Conservation (phyloP, 306 rosid species). For the Crotalaria pallida region DNA sequence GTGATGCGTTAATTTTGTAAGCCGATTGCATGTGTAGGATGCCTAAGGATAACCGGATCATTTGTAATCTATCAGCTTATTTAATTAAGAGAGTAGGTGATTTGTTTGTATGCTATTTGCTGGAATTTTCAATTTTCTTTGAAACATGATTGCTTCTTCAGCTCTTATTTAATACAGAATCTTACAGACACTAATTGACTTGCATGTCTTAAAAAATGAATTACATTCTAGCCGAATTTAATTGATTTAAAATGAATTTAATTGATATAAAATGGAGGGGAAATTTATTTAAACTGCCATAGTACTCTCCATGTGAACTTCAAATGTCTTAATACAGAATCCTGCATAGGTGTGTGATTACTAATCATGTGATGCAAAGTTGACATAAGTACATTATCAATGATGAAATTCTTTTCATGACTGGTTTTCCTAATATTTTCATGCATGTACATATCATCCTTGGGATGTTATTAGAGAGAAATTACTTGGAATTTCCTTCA, state of each 20-base stretch:
- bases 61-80: neutral
- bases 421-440: neutral
- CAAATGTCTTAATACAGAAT: neutral
- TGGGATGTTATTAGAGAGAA: conserved; percentile 1
- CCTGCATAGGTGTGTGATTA: neutral
- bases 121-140: neutral
- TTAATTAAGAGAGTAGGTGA: neutral
- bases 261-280: conserved; percentile 11
- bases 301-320: neutral
- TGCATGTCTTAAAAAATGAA: neutral
- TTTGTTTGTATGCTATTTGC: conserved; percentile 2
- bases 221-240: neutral
- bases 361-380: neutral
- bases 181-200: neutral
- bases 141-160: neutral
- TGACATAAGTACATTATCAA: neutral
- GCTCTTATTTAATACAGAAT: neutral
- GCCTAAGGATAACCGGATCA: neutral
- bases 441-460: conserved; percentile 1
- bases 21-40: neutral
- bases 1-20: neutral
- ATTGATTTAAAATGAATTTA: conserved; percentile 18
- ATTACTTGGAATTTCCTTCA: neutral
- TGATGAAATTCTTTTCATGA: neutral
- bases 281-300: neutral